A percentile compares a stretch with the other conserved stretches of the same genome.
Conservation (phyloP, 495 filamentous ascomycete genomes). For the Penicillium paradoxum region DNA sequence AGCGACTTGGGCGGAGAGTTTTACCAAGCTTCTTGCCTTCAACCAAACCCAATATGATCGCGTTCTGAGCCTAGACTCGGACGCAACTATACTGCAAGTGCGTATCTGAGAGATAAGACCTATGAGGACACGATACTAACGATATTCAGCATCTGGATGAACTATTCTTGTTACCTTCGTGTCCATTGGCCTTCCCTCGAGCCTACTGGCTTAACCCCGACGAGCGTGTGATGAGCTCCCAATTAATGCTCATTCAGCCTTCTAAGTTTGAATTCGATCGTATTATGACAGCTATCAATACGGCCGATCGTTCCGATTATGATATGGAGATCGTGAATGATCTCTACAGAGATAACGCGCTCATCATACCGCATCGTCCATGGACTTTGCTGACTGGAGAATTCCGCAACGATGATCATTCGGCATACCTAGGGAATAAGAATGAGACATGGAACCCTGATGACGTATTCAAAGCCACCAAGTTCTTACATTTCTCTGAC, state of each 20-base stretch:
- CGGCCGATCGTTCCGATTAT: constrained; percentile 31
- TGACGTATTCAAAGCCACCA: constrained; percentile 51
- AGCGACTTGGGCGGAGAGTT: constrained; percentile 50
- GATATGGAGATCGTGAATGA: constrained; percentile 66
- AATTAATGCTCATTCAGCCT: constrained; percentile 55
- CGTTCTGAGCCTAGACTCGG: constrained; percentile 56
- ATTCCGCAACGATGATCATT: constrained; percentile 51
- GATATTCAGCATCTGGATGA: constrained; percentile 50
- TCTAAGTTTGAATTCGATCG: constrained; percentile 42
- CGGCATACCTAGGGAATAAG: constrained; percentile 50
- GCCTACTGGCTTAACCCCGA: constrained; percentile 57
- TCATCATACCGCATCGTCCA: constrained; percentile 63
- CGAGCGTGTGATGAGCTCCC: constrained; percentile 43
- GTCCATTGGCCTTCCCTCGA: constrained; percentile 50
- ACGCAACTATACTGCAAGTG: constrained; percentile 50
- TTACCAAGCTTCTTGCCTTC: constrained; percentile 61
- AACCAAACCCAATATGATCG: constrained; percentile 57
- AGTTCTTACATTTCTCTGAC: constrained; percentile 65
- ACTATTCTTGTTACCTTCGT: constrained; percentile 54
- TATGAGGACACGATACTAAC: neutral
- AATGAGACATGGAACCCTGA: constrained; percentile 56
- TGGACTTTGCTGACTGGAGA: constrained; percentile 62
- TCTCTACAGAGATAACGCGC: constrained; percentile 52
- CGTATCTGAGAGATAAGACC: neutral
- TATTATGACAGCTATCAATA: constrained; percentile 37